A percentile compares a stretch with the other conserved stretches of the same genome.
These are phyloP conservation scores for Hortiboletus campestris DNA, from an alignment of 768 basidiomycete species.

Conservation along the genomic window DNA sequence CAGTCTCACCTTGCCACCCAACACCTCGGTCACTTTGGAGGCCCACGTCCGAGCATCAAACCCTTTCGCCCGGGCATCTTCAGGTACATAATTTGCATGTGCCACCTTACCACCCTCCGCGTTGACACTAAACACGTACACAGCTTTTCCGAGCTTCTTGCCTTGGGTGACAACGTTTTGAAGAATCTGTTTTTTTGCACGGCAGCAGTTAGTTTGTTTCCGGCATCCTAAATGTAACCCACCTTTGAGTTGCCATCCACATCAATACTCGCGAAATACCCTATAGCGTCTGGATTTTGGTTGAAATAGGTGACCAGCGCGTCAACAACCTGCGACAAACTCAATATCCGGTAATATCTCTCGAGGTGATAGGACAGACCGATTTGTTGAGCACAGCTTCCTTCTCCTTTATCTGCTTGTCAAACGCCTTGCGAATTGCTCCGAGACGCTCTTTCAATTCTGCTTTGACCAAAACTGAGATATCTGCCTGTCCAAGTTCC, in stretches of 20 bases:
- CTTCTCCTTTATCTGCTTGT: slow-evolving; percentile 81
- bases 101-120: slow-evolving; percentile 68
- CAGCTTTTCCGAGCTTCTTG: slow-evolving; percentile 78
- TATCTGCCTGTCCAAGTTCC: slow-evolving; percentile 89
- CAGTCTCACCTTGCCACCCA: slow-evolving; percentile 86
- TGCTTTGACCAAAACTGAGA: slow-evolving; percentile 81
- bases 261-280: slow-evolving; percentile 69
- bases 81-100: slow-evolving; percentile 82
- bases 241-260: slow-evolving; percentile 89
- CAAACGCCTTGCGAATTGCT: slow-evolving; percentile 74
- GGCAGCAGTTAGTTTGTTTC: background rate
- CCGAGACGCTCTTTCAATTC: slow-evolving; percentile 73
- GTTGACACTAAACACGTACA: slow-evolving; percentile 88
- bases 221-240: background rate
- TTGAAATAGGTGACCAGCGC: slow-evolving; percentile 70
- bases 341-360: background rate
- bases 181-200: slow-evolving; percentile 50
- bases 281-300: slow-evolving; percentile 66
- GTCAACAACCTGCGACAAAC: slow-evolving; percentile 59
- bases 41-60: slow-evolving; percentile 92
- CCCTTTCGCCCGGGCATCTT: slow-evolving; percentile 57
- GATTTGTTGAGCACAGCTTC: slow-evolving; percentile 75
- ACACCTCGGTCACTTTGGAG: slow-evolving; percentile 63
- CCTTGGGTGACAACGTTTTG: slow-evolving; percentile 72
- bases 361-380: slow-evolving; percentile 39